phyloP scores from a whole-genome alignment of 2,329 filamentous ascomycete genomes.

The Stenocarpella maydis region DNA sequence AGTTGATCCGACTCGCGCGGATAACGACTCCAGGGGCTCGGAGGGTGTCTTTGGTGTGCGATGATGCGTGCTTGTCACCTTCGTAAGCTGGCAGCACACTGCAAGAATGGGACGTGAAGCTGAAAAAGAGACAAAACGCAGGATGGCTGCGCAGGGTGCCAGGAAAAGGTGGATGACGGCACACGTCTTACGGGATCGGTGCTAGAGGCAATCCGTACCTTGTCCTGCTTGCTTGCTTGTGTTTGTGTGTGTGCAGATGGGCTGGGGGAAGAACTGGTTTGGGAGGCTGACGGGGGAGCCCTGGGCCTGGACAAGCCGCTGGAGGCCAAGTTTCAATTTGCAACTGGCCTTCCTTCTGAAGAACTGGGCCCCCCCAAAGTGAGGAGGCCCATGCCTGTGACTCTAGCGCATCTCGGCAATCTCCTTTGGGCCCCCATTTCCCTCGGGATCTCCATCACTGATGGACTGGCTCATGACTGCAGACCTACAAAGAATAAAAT shows the following conservation, averaged over 20 bases:
- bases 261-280: constrained; percentile 21
- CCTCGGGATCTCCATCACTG: constrained; percentile 24
- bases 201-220: constrained; percentile 20
- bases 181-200: constrained; percentile 34
- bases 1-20: constrained; percentile 8
- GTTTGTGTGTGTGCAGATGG: background rate
- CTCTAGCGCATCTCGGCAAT: constrained; percentile 30
- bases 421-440: constrained; percentile 23
- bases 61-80: background rate
- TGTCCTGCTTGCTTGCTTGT: background rate
- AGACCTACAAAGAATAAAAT: background rate
- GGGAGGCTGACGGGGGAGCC: background rate
- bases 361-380: constrained; percentile 23
- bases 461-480: background rate
- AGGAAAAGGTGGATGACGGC: constrained; percentile 32
- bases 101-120: constrained; percentile 10
- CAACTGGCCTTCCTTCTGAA: constrained; percentile 22
- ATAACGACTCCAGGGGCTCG: constrained; percentile 8
- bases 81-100: constrained; percentile 8
- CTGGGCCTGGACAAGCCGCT: constrained; percentile 14
- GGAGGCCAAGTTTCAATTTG: constrained; percentile 33
- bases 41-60: background rate
- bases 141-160: constrained; percentile 12
- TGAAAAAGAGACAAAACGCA: background rate
- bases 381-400: constrained; percentile 17